Evolutionary conservation across 495 filamentous ascomycete genomes (phyloP), one percentile per base, ranked within the genome.

Genomic region (Daldinia grandis): DNA sequence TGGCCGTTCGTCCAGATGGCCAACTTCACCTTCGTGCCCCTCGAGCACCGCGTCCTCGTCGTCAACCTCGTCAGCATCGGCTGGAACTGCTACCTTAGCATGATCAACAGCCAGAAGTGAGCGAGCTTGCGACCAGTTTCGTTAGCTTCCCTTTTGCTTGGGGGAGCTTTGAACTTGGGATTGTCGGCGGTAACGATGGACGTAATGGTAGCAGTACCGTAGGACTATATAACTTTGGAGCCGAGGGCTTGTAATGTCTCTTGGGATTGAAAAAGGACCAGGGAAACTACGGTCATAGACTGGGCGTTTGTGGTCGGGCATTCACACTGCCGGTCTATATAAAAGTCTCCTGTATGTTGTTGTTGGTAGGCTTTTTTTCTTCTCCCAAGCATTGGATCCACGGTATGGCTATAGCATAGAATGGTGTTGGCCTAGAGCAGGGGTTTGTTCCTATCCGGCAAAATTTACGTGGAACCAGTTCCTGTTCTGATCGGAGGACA

Each of bases 61-160:
- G 95, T 98, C 50, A 99, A 99, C 75, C 78, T 97, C 19, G 84
- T 98, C 47, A 83, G 71, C 49, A 78, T 84, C 87, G 95, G 93
- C 66, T 99, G 95, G 95, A 99, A 99, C 76, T 97, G 93, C 78
- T 95, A 97, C 78, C 79, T 99, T 56, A 97, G 94, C 80, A 69
- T 77, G 73, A 62, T 71, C 35, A 77, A 72, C 66, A 73, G 61
- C 65, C 17, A 56, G 64, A 73, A 68, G 31, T 68, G 70, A 68
- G 31, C 40, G 19, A 8, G 35, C 58, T 47, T 37, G 9, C 24
- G 19, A 47, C 17, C 7, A 8, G n/a, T 4, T 4, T 47, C n/a
- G 42, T 21, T 47, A 17, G 19, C 42, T 21, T 21, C 21, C 42
- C n/a, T 47, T 47, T 47, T 0, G n/a, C 7, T 44, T 5, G 6